Conservation (phyloP, 2,329 filamentous ascomycete species). For the Ampelomyces quisqualis region DNA sequence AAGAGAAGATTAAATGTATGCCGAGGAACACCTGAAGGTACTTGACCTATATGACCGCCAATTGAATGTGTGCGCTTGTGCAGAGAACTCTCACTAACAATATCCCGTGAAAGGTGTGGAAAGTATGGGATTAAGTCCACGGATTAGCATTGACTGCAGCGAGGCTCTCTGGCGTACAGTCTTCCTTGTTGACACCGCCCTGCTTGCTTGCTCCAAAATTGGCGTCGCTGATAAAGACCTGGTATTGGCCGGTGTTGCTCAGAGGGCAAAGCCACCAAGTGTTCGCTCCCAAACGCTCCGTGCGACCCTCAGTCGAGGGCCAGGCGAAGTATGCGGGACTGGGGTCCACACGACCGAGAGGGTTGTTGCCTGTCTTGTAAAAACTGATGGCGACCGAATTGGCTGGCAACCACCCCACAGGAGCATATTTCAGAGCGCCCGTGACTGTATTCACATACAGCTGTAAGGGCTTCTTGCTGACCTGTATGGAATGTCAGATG, state of each 20-base stretch:
- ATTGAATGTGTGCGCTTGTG: not conserved
- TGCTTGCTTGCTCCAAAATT: conserved; percentile 20
- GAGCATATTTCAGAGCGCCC: conserved; percentile 28
- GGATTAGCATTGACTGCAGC: conserved; percentile 24
- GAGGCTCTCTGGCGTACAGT: conserved; percentile 8
- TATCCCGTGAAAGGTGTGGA: not conserved
- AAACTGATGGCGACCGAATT: conserved; percentile 27
- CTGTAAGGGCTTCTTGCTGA: conserved; percentile 32
- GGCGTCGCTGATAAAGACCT: conserved; percentile 29
- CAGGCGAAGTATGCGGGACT: conserved; percentile 32
- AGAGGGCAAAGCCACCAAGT: conserved; percentile 24
- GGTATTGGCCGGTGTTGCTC: conserved; percentile 26
- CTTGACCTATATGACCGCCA: not conserved
- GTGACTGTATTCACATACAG: conserved; percentile 26
- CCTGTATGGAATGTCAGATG: conserved; percentile 16
- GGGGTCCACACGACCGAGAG: conserved; percentile 20
- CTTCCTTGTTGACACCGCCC: conserved; percentile 17
- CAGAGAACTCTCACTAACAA: not conserved
- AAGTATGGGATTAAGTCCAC: too few relatives aligned
- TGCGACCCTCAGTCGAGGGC: conserved; percentile 25
- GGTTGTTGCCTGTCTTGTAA: conserved; percentile 33
- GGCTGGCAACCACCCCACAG: conserved; percentile 26
- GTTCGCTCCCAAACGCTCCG: conserved; percentile 7
- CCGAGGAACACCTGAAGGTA: conserved; percentile 3
- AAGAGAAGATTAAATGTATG: not conserved